Base-by-base conservation (phyloP, 2,329 filamentous ascomycete species). In the Thyridium curvatum region DNA sequence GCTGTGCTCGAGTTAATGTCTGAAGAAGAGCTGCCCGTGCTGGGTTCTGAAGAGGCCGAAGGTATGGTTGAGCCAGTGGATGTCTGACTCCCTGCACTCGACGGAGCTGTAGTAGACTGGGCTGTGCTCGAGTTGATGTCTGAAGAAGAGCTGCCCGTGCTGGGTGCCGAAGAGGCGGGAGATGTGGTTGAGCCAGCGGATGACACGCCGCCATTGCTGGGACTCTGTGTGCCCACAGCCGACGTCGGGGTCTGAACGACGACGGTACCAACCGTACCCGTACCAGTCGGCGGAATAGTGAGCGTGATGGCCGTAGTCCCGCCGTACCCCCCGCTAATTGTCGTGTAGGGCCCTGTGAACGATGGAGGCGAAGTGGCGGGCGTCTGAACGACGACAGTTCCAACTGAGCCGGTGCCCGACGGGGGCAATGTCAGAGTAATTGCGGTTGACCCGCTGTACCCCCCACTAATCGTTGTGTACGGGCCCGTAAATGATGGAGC, bases 321-420 rank as follows among this genome's bases (percentile, higher is more conserved):
- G 16, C 32, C 32, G 18, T 28, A 40, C 28, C 17, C 21, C 12
- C 33, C 33, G 6, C 32, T 40, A 9, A 40, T 31, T 16, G 38
- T 40, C 6, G 38, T 40, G 28, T 21, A 40, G 7, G 38, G 38
- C 3, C 38, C 38, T 3, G 32, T 29, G 13, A 34, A 42, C 10
- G n/a, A 3, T 14, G 5, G 4, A 17, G 21, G 15, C 12, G 17
- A 3, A 6, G 30, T 14, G 15, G n/a, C 18, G 8, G 41, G 41
- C 2, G 15, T 30, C 32, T 46, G 37, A 12, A 48, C n/a, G 30
- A 48, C 41, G 2, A 48, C 38, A 2, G 46, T 48, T 5, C 46
- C 46, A 5, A 41, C 38, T 8, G 32, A 31, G 15, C 6, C 42
- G 7, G 40, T 38, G 30, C 37, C 35, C 3, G 40, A 29, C 15